Evolutionary conservation across 768 basidiomycete genomes (phyloP).

Genomic region (Cystoderma amianthinum): DNA sequence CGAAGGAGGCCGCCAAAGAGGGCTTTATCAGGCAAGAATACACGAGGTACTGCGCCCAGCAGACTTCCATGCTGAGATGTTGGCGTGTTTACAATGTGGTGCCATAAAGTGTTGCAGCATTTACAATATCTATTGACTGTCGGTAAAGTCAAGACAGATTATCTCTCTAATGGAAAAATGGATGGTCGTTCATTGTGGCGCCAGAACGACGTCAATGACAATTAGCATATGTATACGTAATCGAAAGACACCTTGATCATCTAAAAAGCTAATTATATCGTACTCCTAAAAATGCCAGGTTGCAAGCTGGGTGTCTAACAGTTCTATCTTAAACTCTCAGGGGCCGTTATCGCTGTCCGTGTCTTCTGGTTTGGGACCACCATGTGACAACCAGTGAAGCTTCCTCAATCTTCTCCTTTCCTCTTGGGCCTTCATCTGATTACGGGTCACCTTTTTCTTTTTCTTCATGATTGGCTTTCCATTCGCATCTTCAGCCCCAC

Average conservation of each 20-base stretch:
- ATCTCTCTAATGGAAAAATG: background rate
- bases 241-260: background rate
- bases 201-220: constrained; percentile 3
- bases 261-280: constrained; percentile 1
- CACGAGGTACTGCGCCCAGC: too few species aligned
- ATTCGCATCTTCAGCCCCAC: constrained; percentile 61
- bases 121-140: too few species aligned
- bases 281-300: constrained; percentile 1
- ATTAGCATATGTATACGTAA: constrained; percentile 3
- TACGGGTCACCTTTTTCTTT: constrained; percentile 90
- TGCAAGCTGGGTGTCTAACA: background rate
- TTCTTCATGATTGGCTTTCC: constrained; percentile 45
- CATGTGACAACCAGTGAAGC: constrained; percentile 75
- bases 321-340: background rate
- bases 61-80: too few species aligned
- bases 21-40: too few species aligned
- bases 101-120: too few species aligned
- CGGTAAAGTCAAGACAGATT: too few species aligned
- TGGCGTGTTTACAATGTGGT: too few species aligned
- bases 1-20: too few species aligned
- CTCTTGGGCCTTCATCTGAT: constrained; percentile 84
- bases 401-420: constrained; percentile 78
- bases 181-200: constrained; percentile 4
- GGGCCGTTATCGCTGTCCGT: constrained; percentile 53
- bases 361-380: constrained; percentile 79